Evolutionary conservation across 1,284 basidiomycete species (phyloP).

Genomic region (Microstroma glucosiphilum): DNA sequence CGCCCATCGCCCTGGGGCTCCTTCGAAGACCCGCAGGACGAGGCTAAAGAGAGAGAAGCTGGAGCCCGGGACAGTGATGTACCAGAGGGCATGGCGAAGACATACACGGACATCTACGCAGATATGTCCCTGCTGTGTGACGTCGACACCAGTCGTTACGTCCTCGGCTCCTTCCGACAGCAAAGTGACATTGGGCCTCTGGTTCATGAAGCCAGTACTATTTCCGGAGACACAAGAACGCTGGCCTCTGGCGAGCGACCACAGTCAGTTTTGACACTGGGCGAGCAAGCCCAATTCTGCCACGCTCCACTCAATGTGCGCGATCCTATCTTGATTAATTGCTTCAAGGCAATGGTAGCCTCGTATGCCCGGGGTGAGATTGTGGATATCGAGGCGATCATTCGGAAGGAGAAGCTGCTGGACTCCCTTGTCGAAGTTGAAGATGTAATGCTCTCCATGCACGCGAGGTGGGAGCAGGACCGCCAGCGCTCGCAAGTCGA

Average conservation of each 20-base stretch:
- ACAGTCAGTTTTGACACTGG: constrained; percentile 54
- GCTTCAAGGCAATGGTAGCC: constrained; percentile 51
- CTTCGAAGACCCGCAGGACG: neutral
- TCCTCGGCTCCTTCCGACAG: constrained; percentile 50
- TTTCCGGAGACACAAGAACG: neutral
- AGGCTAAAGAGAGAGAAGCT: neutral
- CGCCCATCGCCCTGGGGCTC: neutral
- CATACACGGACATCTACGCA: constrained; percentile 52
- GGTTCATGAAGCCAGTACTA: constrained; percentile 44
- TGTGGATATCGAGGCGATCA: constrained; percentile 51
- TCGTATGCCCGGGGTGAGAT: constrained; percentile 51
- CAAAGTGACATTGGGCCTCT: constrained; percentile 48
- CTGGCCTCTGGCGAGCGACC: neutral
- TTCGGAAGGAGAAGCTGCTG: constrained; percentile 53
- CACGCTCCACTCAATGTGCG: constrained; percentile 55
- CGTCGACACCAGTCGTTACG: constrained; percentile 56
- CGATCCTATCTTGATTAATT: constrained; percentile 52
- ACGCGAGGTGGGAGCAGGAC: neutral
- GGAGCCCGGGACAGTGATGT: constrained; percentile 16
- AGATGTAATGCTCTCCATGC: constrained; percentile 9
- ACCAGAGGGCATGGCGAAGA: constrained; percentile 48
- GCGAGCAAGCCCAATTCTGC: constrained; percentile 57
- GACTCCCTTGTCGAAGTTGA: constrained; percentile 52
- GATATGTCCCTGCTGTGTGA: constrained; percentile 57
- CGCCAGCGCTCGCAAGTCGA: too few relatives aligned